Base-by-base conservation (phyloP, 2,329 filamentous ascomycete genomes). In the Cytospora mali region DNA sequence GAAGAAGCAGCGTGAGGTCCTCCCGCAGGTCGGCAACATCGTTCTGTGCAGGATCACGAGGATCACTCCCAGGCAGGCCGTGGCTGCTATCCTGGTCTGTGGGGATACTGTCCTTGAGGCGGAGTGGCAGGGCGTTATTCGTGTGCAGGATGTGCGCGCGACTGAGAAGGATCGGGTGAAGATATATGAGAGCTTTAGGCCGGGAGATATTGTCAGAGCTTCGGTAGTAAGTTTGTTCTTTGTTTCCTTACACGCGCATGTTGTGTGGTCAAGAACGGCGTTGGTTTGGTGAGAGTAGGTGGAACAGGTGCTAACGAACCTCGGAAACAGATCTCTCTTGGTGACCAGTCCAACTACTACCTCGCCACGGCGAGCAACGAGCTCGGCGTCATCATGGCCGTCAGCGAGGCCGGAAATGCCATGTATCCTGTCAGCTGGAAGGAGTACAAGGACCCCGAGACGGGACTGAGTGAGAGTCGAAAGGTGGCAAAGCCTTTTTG, bases 401-500 rank as follows among this genome's bases (percentile, higher is more conserved):
- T 86, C 69, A 96, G 92, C 73, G 92, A 96, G 74, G 85, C 84
- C 2, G 93, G 93, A 1, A 94, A 96, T 76, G 85, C 90, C 70
- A 96, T 98, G 93, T 90, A 90, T 71, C 94, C 95, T 2, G 85
- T 96, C 61, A 96, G 89, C 76, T 99, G 95, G 95, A 96, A 89
- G 79, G 94, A 98, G 77, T 96, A 96, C 79, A 85, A 86, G 72
- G 94, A 98, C 79, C 87, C 88, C 0, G 86, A 89, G 71, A 96
- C 89, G 7, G 93, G 92, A 3, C 72, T 81, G 52, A 87, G 82
- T 68, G 95, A 98, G 82, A 78, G 79, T 68, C 88, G 95, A 75
- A 99, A 99, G 81, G 95, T 97, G 64, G 95, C 95, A 23, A 95
- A 96, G 78, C 95, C 95, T 28, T 91, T 91, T 71, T 95, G 84